Evolutionary conservation across 148 eudicot genomes (phyloP), one percentile per base, ranked within the genome.

Genomic region (Camellia granthamiana): DNA sequence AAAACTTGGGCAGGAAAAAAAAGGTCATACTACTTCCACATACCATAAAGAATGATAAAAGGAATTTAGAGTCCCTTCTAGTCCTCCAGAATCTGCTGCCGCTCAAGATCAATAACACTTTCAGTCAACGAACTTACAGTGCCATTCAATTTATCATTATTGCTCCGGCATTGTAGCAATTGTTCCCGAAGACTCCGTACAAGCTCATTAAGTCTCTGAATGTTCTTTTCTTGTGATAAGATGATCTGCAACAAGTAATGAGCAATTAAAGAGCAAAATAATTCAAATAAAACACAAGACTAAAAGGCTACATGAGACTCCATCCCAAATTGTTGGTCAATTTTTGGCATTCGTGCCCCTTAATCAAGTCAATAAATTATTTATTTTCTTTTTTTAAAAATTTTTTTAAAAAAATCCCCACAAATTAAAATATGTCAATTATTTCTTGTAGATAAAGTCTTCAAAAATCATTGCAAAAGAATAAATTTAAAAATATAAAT

Each of bases 181-280:
- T 93, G 92, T 78, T 90, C 91, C 74, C 86, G 86, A 71, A 95
- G 94, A 81, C 86, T 88, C 47, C 80, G 84, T 38, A 95, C 93
- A 46, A 91, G 91, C 83, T 91, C 96, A 19, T 87, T 93, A 23
- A 95, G 94, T 82, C 84, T 91, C 78, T 91, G 94, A 82, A 95
- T 95, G 86, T 82, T 95, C 89, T 88, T 93, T 86, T 95, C 98
- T 88, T 95, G 98, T 15, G 95, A 90, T 85, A 95, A 86, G 64
- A 95, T 95, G 11, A 95, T 91, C 98, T 95, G 92, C 84, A 79
- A 67, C 15, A 23, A 78, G 16, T 5, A 47, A 43, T 42, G 3
- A 64, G 67, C 4, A 44, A 58, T 9, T 44, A 42, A 43, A 67
- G 69, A 41, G 38, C 44, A 18, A 68, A 1, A 54, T 18, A n/a